Conservation (phyloP, 176 grass and related monocot species). For the Aegilops longissima region DNA sequence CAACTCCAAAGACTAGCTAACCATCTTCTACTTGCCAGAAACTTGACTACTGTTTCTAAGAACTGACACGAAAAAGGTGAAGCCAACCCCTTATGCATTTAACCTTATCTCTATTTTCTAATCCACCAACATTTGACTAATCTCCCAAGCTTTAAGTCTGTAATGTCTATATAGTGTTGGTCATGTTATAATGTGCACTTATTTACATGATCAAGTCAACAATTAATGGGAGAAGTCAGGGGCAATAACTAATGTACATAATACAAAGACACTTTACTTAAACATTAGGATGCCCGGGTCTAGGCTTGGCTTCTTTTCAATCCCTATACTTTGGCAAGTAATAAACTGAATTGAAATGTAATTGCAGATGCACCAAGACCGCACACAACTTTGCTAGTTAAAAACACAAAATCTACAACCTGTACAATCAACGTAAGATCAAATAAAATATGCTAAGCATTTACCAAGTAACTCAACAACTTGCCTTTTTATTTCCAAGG, state of each 20-base stretch:
- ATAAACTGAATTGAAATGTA: background rate
- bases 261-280: background rate
- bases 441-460: background rate
- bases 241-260: background rate
- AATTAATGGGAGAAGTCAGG: background rate
- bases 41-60: background rate
- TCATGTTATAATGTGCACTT: background rate
- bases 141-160: background rate
- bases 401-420: no score
- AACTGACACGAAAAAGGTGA: conserved; percentile 9
- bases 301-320: background rate
- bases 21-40: background rate
- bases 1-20: background rate
- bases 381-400: background rate
- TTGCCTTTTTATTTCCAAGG: background rate
- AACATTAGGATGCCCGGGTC: background rate
- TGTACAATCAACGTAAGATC: no score
- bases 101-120: background rate
- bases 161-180: background rate
- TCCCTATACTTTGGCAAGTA: background rate
- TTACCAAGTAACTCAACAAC: background rate
- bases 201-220: background rate
- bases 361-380: background rate
- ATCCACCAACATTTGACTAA: background rate
- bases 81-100: background rate